Evolutionary conservation across 1,139 yeast species (phyloP).

Genomic region (Scheffersomyces quercinus): DNA sequence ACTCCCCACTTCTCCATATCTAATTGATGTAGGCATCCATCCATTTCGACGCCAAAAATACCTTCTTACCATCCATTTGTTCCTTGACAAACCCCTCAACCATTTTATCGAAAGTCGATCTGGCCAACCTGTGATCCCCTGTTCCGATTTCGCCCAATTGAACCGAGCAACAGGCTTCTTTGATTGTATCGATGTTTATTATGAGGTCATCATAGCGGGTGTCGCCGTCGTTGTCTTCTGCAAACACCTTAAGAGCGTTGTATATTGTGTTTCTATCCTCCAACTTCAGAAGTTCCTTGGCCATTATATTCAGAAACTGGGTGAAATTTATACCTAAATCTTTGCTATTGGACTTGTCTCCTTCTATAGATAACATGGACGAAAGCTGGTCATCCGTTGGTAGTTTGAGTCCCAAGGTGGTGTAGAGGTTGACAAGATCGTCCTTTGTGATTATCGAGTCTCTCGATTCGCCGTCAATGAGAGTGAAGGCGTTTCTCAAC

Average conservation of each 20-base stretch:
- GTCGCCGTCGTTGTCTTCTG: slow-evolving; percentile 31
- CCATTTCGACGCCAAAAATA: slow-evolving; percentile 61
- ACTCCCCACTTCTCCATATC: background rate
- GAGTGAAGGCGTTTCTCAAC: slow-evolving; percentile 49
- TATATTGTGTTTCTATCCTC: slow-evolving; percentile 62
- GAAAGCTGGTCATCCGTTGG: slow-evolving; percentile 47
- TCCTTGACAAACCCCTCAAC: slow-evolving; percentile 58
- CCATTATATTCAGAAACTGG: slow-evolving; percentile 68
- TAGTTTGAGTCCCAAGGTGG: slow-evolving; percentile 44
- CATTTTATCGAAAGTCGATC: slow-evolving; percentile 51
- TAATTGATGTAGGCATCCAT: slow-evolving; percentile 53
- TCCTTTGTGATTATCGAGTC: slow-evolving; percentile 63
- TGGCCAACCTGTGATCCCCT: slow-evolving; percentile 53
- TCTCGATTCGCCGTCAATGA: slow-evolving; percentile 80
- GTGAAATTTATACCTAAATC: slow-evolving; percentile 61
- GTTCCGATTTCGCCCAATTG: slow-evolving; percentile 45
- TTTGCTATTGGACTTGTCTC: slow-evolving; percentile 15
- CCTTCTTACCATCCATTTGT: slow-evolving; percentile 56
- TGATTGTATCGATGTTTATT: slow-evolving; percentile 53
- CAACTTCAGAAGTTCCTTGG: slow-evolving; percentile 55
- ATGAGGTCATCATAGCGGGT: slow-evolving; percentile 28
- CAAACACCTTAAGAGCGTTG: slow-evolving; percentile 64
- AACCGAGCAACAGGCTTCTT: slow-evolving; percentile 49
- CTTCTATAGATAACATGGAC: slow-evolving; percentile 46
- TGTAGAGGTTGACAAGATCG: slow-evolving; percentile 61